Base-by-base conservation (phyloP, 495 filamentous ascomycete genomes). In the Aspergillus coremiiformis region DNA sequence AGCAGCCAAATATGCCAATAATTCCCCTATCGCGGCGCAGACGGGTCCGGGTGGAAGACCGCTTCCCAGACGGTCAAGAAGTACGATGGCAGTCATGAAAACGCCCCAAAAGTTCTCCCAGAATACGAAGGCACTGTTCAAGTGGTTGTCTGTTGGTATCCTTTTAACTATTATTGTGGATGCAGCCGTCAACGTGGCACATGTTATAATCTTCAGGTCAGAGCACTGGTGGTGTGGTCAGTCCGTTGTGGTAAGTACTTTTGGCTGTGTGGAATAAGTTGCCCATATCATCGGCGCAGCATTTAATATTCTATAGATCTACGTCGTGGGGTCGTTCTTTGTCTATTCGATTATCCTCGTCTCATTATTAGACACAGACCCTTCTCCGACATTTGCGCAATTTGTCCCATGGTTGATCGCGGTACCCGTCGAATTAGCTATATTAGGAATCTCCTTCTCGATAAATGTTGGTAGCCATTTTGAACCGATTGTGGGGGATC, bases 181-280 rank as follows among this genome's bases (percentile, higher is more conserved):
- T 69, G 80, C 85, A 35, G 74, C 73, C 43, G 83, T 87, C 60
- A 84, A 94, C 57, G 81, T 93, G 41, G 50, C 80, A 49, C 93
- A 90, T 75, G 86, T 89, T 52, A 72, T 95, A 51, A 56, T 76
- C 14, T 69, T 77, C 48, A 74, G 77, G 45, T 73, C 84, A 23
- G 74, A 86, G 56, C 74, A 81, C 35, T 96, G 91, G 90, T 96
- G 91, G 93, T 93, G 89, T 63, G 89, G 88, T 23, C 82, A 95
- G 68, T 75, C 86, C 24, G 79, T 83, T 49, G 85, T 86, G 65
- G 92, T 97, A 83, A 71, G 87, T 29, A 11, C 48, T 21, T n/a
- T 47, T 30, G 22, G 30, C 53, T 33, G 23, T 15, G 15, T 37
- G 42, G 44, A 53, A 51, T 26, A 9, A 33, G 37, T 43, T 19